Evolutionary conservation across 1,139 yeast genomes (phyloP).

Genomic region (Geotrichum siamense): DNA sequence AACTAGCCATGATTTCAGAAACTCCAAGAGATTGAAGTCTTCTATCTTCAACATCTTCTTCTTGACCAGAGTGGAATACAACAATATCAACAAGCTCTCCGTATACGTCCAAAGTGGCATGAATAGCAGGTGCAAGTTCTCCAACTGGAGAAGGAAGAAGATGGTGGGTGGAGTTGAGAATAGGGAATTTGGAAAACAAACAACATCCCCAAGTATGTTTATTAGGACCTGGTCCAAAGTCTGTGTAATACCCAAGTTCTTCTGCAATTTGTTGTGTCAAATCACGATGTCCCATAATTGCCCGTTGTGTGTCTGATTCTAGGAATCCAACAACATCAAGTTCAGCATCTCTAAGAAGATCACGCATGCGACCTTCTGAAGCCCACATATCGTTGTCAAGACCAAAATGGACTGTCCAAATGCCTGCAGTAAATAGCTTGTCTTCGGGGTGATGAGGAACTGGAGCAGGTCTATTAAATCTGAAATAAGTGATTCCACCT

Average conservation of each 20-base stretch:
- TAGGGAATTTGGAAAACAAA: constrained; percentile 87
- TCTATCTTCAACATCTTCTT: constrained; percentile 92
- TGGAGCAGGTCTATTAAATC: constrained; percentile 54
- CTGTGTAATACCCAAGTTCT: constrained; percentile 89
- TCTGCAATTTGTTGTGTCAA: constrained; percentile 87
- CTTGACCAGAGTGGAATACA: constrained; percentile 97
- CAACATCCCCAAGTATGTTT: constrained; percentile 99
- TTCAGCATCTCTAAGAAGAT: constrained; percentile 75
- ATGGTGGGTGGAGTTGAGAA: constrained; percentile 81
- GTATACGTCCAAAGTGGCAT: constrained; percentile 87
- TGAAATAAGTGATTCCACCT: constrained; percentile 44
- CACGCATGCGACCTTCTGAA: constrained; percentile 81
- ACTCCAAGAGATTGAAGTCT: constrained; percentile 74
- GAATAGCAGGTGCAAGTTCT: constrained; percentile 96
- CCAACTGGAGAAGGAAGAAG: constrained; percentile 94
- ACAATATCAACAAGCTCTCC: constrained; percentile 82
- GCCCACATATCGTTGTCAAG: constrained; percentile 98
- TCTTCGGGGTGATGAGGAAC: constrained; percentile 73
- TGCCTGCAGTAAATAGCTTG: constrained; percentile 80
- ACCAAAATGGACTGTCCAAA: constrained; percentile 97
- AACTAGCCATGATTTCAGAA: constrained; percentile 71
- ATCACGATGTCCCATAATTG: constrained; percentile 92
- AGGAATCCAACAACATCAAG: constrained; percentile 84
- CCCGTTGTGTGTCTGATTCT: constrained; percentile 89
- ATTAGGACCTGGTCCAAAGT: constrained; percentile 96